Evolutionary conservation across 2,329 filamentous ascomycete genomes (phyloP).

Genomic region (Talaromyces sp.): DNA sequence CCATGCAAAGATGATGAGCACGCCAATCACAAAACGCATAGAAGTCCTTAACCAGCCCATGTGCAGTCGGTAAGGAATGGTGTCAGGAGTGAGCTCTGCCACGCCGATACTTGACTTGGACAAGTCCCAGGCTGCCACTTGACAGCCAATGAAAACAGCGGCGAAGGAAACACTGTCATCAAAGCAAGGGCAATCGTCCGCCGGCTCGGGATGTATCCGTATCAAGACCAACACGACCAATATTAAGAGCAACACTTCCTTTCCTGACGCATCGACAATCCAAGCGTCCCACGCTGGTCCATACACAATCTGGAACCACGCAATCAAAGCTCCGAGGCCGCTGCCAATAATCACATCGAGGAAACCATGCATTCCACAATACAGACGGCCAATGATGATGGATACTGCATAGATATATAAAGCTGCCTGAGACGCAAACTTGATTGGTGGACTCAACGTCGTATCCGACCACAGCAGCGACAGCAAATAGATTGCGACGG

Average conservation of each 20-base stretch:
- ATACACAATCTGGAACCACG: constrained; percentile 52
- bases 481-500: constrained; percentile 81
- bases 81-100: constrained; percentile 53
- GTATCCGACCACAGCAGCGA: constrained; percentile 66
- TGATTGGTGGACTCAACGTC: constrained; percentile 56
- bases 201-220: constrained; percentile 88
- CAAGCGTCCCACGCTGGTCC: constrained; percentile 64
- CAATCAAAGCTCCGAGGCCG: constrained; percentile 65
- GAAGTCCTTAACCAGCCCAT: constrained; percentile 64
- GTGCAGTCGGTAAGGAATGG: constrained; percentile 62
- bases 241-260: constrained; percentile 61
- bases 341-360: constrained; percentile 83
- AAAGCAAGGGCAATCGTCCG: constrained; percentile 94
- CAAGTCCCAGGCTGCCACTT: constrained; percentile 81
- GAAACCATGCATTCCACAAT: constrained; percentile 99
- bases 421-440: constrained; percentile 60
- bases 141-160: constrained; percentile 80
- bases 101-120: constrained; percentile 55
- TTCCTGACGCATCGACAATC: constrained; percentile 62
- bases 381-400: constrained; percentile 85
- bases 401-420: constrained; percentile 84
- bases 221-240: constrained; percentile 70
- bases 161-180: constrained; percentile 94
- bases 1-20: constrained; percentile 83
- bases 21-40: constrained; percentile 70